Evolutionary conservation across 2,329 filamentous ascomycete species (phyloP).

Genomic region (Cercospora zeina): DNA sequence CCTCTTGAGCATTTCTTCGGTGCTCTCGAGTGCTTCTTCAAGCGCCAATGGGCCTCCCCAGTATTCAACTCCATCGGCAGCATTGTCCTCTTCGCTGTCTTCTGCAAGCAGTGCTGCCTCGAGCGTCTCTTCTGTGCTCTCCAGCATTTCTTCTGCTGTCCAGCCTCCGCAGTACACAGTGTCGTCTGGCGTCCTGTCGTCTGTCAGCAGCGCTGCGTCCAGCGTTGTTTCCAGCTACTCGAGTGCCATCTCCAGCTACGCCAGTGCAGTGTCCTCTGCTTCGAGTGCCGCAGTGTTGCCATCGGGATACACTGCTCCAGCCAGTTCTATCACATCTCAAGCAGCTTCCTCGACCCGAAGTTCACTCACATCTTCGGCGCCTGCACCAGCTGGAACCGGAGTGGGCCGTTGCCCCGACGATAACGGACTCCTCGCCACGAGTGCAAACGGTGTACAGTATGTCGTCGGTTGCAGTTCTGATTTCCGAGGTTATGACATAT

Average conservation of each 20-base stretch:
- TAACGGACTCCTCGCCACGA: constrained; percentile 4
- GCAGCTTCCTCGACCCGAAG: neutral
- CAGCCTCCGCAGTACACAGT: neutral
- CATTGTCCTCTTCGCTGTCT: neutral
- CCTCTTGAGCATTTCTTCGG: constrained; percentile 8
- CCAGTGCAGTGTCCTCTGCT: neutral
- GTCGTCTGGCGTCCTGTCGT: neutral
- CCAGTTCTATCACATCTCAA: neutral
- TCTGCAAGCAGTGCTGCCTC: constrained; percentile 8
- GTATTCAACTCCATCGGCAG: neutral
- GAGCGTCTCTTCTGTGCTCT: constrained; percentile 12
- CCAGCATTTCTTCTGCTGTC: constrained; percentile 3
- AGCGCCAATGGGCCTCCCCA: constrained; percentile 5
- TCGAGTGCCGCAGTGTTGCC: neutral
- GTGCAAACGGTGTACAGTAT: constrained; percentile 13
- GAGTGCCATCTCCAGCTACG: constrained; percentile 9
- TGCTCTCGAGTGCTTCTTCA: constrained; percentile 3
- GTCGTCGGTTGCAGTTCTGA: constrained; percentile 16
- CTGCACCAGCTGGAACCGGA: neutral
- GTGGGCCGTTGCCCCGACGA: constrained; percentile 6
- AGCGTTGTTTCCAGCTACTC: constrained; percentile 1
- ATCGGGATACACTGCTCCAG: neutral
- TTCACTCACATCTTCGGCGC: neutral
- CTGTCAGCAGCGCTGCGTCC: neutral
- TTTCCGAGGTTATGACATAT: constrained; percentile 6